Conservation (phyloP, 306 rosid species). For the Fragaria nilgerrensis region DNA sequence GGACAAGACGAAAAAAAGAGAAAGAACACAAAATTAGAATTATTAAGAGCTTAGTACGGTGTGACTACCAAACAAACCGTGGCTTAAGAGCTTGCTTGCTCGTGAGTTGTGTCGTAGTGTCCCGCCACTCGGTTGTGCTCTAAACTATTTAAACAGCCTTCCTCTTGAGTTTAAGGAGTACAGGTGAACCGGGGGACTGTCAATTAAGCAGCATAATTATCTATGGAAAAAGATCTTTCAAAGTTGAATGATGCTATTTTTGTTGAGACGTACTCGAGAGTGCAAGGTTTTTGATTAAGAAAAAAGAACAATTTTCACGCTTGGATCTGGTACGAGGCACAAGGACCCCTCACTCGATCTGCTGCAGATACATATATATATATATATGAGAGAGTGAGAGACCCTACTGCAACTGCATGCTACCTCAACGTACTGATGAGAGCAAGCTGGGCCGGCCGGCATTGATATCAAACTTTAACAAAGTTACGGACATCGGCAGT, state of each 20-base stretch:
- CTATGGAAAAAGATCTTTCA: not conserved
- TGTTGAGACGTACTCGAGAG: not conserved
- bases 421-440: not conserved
- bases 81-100: not conserved
- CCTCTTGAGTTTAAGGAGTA: no score
- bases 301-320: not conserved
- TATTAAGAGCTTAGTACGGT: not conserved
- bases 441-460: not conserved
- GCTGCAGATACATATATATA: not conserved
- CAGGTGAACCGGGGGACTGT: no score
- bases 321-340: not conserved
- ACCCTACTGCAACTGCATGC: constrained; percentile 3
- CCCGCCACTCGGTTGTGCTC: not conserved
- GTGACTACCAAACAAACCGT: not conserved
- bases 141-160: not conserved
- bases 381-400: not conserved
- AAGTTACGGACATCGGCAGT: not conserved
- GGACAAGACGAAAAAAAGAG: no score
- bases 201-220: no score
- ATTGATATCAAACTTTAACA: not conserved
- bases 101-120: not conserved
- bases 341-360: not conserved
- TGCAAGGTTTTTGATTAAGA: not conserved
- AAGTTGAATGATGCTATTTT: not conserved
- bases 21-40: no score